Evolutionary conservation across 2,329 filamentous ascomycete genomes (phyloP), one percentile per base, ranked within the genome.

Genomic region (Ophiocordyceps polyrhachis-furcata): DNA sequence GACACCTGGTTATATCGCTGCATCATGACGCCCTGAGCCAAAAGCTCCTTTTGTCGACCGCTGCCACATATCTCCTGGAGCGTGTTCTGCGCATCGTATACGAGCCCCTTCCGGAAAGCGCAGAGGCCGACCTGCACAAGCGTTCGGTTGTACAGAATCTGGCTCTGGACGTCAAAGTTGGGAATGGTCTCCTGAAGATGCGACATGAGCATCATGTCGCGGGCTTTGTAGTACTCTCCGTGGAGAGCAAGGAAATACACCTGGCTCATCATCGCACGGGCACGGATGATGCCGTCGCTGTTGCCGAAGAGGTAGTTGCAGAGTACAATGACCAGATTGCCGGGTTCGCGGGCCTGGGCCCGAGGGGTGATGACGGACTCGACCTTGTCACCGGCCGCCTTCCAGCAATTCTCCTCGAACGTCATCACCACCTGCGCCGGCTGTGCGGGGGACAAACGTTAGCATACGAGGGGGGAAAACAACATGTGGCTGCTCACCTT

Each of bases 171-270:
- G 58, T 98, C 91, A 59, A 98, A 98, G 67, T 84, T 93, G 67
- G 77, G 76, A 62, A 98, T 98, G 45, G 84, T 93, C 71, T 98
- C 91, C 61, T 95, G 89, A 60, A 98, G 71, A 69, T 98, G 91
- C 17, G 91, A 98, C 87, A 98, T 98, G 63, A 98, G 78, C 81
- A 96, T 93, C 83, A 98, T 89, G 64, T 98, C 93, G 53, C 91
- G 84, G 57, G 91, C 83, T 66, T 83, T 86, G 75, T 94, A 96
- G 74, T 96, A 98, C 56, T 94, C 81, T 66, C 95, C 88, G 66
- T 98, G 91, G 44, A 98, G 76, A 43, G 91, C 91, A 54, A 95
- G 74, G 79, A 94, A 94, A 71, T 98, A 98, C 50, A 98, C 91
- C 67, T 96, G 87, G 72, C 86, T 95, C 49, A 98, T 74, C 88